phyloP scores from a whole-genome alignment of 768 basidiomycete species.

The Leccinum obscurum region DNA sequence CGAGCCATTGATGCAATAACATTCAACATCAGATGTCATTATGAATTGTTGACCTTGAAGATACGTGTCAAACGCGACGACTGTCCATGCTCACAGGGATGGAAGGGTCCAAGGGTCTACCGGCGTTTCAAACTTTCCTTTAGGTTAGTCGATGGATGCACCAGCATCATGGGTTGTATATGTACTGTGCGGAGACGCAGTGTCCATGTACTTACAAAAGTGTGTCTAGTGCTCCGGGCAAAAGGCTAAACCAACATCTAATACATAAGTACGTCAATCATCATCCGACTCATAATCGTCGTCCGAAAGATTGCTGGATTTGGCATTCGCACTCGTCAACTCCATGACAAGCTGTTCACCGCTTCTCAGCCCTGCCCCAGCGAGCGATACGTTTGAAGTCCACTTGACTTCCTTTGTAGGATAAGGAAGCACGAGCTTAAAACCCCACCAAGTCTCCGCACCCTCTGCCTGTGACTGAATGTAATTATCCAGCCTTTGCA shows the following conservation, averaged over 20 bases:
- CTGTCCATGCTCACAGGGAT: neutral
- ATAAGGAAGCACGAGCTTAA: conserved; percentile 67
- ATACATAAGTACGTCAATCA: conserved; percentile 24
- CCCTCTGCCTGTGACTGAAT: conserved; percentile 30
- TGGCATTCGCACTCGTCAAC: conserved; percentile 26
- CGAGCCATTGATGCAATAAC: too few species aligned
- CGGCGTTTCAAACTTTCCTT: neutral
- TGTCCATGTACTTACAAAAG: neutral
- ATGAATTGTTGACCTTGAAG: neutral
- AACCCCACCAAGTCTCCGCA: conserved; percentile 65
- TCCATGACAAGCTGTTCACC: conserved; percentile 70
- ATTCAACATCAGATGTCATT: neutral
- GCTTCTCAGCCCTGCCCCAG: conserved; percentile 48
- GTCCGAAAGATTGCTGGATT: conserved; percentile 37
- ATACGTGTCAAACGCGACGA: neutral
- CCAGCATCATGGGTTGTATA: neutral
- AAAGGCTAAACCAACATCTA: neutral
- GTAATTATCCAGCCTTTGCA: conserved; percentile 37
- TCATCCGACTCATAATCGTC: conserved; percentile 61
- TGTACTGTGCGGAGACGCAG: neutral
- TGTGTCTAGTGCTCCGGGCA: neutral
- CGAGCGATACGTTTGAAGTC: conserved; percentile 24
- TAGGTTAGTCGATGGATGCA: neutral
- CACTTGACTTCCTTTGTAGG: conserved; percentile 67
- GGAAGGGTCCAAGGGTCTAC: neutral